These are phyloP conservation scores for Daldinia caldariorum DNA, from an alignment of 495 filamentous ascomycete species.

Conservation along the genomic window DNA sequence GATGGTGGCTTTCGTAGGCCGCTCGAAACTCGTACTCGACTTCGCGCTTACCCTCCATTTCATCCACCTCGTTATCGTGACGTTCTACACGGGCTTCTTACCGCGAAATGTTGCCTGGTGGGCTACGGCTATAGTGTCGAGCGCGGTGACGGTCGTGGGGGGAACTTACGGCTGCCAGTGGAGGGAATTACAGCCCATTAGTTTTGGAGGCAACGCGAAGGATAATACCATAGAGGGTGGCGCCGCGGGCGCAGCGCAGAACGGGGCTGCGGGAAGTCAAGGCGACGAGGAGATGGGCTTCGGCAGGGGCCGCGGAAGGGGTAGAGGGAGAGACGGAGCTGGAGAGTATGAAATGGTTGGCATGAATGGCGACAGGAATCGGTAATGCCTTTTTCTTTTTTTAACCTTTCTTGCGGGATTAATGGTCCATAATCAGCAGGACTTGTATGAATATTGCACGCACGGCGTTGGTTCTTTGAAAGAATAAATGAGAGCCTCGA, in stretches of 20 bases:
- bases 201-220: constrained; percentile 73
- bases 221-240: constrained; percentile 31
- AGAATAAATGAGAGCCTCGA: constrained; percentile 17
- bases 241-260: constrained; percentile 20
- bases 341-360: constrained; percentile 86
- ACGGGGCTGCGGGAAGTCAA: constrained; percentile 29
- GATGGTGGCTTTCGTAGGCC: constrained; percentile 80
- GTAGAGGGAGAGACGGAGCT: constrained; percentile 65
- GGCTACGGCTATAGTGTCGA: constrained; percentile 76
- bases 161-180: constrained; percentile 93
- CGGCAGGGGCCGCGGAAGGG: constrained; percentile 60
- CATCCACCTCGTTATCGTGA: constrained; percentile 81
- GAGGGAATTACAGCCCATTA: constrained; percentile 87
- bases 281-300: constrained; percentile 63
- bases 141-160: constrained; percentile 71
- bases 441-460: constrained; percentile 41
- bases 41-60: constrained; percentile 91
- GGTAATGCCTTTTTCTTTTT: constrained; percentile 12
- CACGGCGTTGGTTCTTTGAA: constrained; percentile 34
- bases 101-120: constrained; percentile 88
- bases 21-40: constrained; percentile 91
- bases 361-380: constrained; percentile 38
- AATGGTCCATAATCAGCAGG: neutral
- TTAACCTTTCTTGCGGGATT: neutral
- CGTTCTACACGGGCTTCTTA: constrained; percentile 76